Evolutionary conservation across 495 filamentous ascomycete species (phyloP).

Genomic region (Lophium mytilinum): DNA sequence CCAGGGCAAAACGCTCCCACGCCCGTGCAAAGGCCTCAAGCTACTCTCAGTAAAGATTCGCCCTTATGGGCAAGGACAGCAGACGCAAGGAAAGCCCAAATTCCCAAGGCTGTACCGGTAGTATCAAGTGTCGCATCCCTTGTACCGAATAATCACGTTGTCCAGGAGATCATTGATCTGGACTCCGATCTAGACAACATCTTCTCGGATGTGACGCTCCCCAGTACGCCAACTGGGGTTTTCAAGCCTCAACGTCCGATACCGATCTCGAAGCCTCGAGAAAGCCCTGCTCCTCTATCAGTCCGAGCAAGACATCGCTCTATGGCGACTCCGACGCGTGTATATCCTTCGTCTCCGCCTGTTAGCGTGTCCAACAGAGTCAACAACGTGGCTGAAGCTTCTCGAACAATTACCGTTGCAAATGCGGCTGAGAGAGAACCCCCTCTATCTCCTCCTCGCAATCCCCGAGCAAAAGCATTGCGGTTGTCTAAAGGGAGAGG

Average conservation of each 20-base stretch:
- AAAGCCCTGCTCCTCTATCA: neutral
- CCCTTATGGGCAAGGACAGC: constrained; percentile 20
- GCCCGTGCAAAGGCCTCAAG: neutral
- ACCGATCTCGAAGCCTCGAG: neutral
- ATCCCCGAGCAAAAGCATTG: constrained; percentile 17
- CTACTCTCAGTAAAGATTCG: neutral
- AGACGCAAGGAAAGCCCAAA: constrained; percentile 10
- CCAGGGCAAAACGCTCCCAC: neutral
- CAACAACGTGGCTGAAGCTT: constrained; percentile 5
- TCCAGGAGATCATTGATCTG: constrained; percentile 21
- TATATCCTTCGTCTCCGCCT: constrained; percentile 12
- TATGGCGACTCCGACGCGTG: neutral
- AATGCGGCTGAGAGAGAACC: neutral
- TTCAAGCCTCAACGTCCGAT: neutral
- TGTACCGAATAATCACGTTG: neutral
- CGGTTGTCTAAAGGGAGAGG: constrained; percentile 9
- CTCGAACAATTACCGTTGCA: neutral
- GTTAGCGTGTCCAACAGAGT: constrained; percentile 19
- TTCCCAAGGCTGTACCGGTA: neutral
- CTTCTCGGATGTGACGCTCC: constrained; percentile 19
- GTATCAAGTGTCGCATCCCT: no score
- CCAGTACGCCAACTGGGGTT: constrained; percentile 14
- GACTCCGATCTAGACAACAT: constrained; percentile 22
- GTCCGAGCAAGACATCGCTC: neutral
- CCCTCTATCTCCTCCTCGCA: constrained; percentile 4